Evolutionary conservation across 352 stramenopile species (phyloP).

Genomic region (Peronospora farinosa): DNA sequence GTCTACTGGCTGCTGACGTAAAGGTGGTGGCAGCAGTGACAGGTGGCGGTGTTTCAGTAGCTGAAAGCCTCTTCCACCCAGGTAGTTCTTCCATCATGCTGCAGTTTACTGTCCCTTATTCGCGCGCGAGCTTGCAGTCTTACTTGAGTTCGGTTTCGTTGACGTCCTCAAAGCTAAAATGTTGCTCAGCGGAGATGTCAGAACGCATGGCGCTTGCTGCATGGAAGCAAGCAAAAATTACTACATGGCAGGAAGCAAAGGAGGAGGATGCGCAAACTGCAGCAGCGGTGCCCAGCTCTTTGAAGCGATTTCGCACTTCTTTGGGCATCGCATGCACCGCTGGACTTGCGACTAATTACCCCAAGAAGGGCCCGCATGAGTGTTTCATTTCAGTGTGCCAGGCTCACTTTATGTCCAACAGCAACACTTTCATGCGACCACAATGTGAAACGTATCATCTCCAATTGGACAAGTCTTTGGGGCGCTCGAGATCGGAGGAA

Average conservation of each 20-base stretch:
- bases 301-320: constrained; percentile 32
- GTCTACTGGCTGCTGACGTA: constrained; percentile 38
- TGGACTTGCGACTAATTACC: constrained; percentile 55
- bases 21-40: constrained; percentile 58
- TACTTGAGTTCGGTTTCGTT: constrained; percentile 33
- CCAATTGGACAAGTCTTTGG: constrained; percentile 54
- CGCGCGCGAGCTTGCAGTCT: constrained; percentile 46
- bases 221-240: constrained; percentile 38
- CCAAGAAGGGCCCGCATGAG: constrained; percentile 54
- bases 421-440: constrained; percentile 13
- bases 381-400: constrained; percentile 64
- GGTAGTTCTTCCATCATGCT: constrained; percentile 70
- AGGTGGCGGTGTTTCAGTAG: constrained; percentile 42
- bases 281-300: constrained; percentile 17
- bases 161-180: constrained; percentile 23
- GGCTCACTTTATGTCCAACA: constrained; percentile 7
- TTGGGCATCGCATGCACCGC: constrained; percentile 71
- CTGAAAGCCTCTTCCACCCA: constrained; percentile 42
- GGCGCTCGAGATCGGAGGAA: constrained; percentile 51
- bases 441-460: constrained; percentile 55
- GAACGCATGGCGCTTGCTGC: constrained; percentile 57
- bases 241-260: constrained; percentile 31
- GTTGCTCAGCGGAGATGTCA: constrained; percentile 54
- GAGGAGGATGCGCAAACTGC: constrained; percentile 20
- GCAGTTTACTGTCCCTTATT: constrained; percentile 63